phyloP scores from a whole-genome alignment of 2,329 filamentous ascomycete genomes.

The Xylaria sp. region DNA sequence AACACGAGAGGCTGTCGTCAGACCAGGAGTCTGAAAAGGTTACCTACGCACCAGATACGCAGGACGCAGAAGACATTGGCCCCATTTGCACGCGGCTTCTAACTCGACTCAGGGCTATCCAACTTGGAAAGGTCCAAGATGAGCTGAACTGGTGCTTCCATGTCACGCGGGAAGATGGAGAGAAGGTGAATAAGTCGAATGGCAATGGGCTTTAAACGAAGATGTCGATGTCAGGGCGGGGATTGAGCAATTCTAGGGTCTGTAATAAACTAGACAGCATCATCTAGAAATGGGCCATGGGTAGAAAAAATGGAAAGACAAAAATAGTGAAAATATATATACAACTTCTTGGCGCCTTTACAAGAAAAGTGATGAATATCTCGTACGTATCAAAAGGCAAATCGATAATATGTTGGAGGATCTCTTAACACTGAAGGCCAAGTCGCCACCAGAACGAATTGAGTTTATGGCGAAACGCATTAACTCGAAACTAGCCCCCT shows the following conservation, averaged over 20 bases:
- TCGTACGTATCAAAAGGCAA: not conserved
- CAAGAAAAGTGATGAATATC: not conserved
- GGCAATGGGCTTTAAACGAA: conserved; percentile 42
- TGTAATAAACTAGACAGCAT: not conserved
- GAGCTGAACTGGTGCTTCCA: conserved; percentile 75
- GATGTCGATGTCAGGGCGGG: conserved; percentile 31
- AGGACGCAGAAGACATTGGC: conserved; percentile 74
- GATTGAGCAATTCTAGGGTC: not conserved
- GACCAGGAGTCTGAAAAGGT: conserved; percentile 60
- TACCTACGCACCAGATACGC: conserved; percentile 61
- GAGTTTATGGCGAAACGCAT: not conserved
- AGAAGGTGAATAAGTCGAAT: conserved; percentile 52
- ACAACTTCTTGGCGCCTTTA: not conserved
- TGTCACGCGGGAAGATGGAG: conserved; percentile 59
- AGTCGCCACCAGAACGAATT: not conserved
- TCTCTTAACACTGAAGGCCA: not conserved
- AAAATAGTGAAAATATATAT: conserved; percentile 20
- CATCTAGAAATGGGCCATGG: conserved; percentile 14
- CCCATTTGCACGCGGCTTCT: conserved; percentile 78
- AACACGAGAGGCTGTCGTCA: conserved; percentile 55
- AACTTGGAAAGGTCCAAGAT: conserved; percentile 83
- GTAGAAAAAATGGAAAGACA: conserved; percentile 13
- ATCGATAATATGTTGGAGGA: not conserved
- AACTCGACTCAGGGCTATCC: conserved; percentile 82
- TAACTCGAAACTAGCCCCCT: not conserved